These are phyloP conservation scores for Trichoderma sp. DNA, from an alignment of 2,329 filamentous ascomycete genomes.

Conservation along the genomic window DNA sequence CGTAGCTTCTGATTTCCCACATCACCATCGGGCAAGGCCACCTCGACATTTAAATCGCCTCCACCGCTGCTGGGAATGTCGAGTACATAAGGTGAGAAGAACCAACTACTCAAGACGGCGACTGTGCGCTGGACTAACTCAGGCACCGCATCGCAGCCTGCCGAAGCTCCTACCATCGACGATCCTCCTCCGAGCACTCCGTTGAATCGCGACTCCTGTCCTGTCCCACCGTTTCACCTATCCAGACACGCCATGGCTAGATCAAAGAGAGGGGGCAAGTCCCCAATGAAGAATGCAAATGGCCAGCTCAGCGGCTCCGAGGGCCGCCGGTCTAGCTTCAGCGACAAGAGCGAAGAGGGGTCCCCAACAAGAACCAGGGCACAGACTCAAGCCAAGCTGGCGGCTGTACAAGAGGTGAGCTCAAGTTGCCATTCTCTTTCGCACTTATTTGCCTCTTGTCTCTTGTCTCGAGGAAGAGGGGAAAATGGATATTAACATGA, in stretches of 20 bases:
- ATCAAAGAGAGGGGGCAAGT: constrained; percentile 53
- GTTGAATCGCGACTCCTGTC: constrained; percentile 3
- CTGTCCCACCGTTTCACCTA: background rate
- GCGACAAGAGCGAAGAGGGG: constrained; percentile 62
- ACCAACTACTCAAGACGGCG: background rate
- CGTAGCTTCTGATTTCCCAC: constrained; percentile 13
- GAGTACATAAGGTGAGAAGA: background rate
- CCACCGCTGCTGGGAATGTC: background rate
- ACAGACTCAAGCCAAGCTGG: constrained; percentile 31
- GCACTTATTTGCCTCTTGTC: background rate
- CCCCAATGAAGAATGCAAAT: constrained; percentile 52
- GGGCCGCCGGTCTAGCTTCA: constrained; percentile 67
- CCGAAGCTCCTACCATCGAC: constrained; percentile 13
- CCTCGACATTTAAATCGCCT: background rate
- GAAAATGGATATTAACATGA: background rate
- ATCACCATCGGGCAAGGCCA: background rate
- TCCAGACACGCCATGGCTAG: constrained; percentile 32
- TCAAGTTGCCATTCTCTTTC: background rate
- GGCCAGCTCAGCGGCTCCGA: constrained; percentile 43
- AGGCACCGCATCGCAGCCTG: constrained; percentile 1
- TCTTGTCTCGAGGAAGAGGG: background rate
- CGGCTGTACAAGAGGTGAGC: constrained; percentile 38
- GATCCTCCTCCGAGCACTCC: constrained; percentile 10
- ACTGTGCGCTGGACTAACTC: background rate
- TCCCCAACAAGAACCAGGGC: constrained; percentile 33